phyloP scores from a whole-genome alignment of 352 stramenopile genomes.

The Globisporangium sylvaticum region DNA sequence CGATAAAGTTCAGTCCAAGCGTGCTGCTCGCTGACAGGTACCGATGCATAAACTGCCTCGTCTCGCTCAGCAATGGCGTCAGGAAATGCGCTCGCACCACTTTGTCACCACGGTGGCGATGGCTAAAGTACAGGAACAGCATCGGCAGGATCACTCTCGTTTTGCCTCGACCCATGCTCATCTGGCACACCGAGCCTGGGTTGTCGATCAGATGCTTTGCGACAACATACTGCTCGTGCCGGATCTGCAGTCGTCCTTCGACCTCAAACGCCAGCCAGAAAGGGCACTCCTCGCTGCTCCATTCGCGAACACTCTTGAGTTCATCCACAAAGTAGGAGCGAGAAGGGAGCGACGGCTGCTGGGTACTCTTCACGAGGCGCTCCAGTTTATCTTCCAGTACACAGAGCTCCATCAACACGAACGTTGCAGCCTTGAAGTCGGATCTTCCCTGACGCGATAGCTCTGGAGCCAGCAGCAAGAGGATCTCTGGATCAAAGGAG shows the following conservation, averaged over 20 bases:
- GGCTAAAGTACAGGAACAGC: slow-evolving; percentile 77
- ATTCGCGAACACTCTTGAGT: slow-evolving; percentile 38
- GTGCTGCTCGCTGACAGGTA: slow-evolving; percentile 43
- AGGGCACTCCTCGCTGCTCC: slow-evolving; percentile 48
- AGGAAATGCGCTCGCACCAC: slow-evolving; percentile 67
- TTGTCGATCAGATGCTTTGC: slow-evolving; percentile 69
- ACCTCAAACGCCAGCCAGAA: slow-evolving; percentile 88
- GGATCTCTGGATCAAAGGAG: slow-evolving; percentile 26
- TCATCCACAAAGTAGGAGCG: slow-evolving; percentile 45
- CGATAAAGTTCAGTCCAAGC: slow-evolving; percentile 32
- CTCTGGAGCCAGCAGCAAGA: slow-evolving; percentile 27
- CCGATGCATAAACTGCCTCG: slow-evolving; percentile 57
- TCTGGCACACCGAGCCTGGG: slow-evolving; percentile 64
- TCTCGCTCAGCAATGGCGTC: slow-evolving; percentile 55
- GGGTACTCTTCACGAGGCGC: slow-evolving; percentile 18
- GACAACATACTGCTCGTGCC: slow-evolving; percentile 74
- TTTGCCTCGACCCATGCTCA: slow-evolving; percentile 88
- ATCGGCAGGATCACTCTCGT: slow-evolving; percentile 86
- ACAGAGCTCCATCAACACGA: slow-evolving; percentile 57
- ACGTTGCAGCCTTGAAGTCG: slow-evolving; percentile 18
- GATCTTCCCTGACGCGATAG: slow-evolving; percentile 17
- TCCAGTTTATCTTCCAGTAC: slow-evolving; percentile 74
- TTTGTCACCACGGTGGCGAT: slow-evolving; percentile 6
- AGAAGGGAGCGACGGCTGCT: slow-evolving; percentile 8
- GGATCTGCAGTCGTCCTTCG: slow-evolving; percentile 81